phyloP scores from a whole-genome alignment of 1,139 yeast species.

The Hemisphaericaspora lyxosophila region DNA sequence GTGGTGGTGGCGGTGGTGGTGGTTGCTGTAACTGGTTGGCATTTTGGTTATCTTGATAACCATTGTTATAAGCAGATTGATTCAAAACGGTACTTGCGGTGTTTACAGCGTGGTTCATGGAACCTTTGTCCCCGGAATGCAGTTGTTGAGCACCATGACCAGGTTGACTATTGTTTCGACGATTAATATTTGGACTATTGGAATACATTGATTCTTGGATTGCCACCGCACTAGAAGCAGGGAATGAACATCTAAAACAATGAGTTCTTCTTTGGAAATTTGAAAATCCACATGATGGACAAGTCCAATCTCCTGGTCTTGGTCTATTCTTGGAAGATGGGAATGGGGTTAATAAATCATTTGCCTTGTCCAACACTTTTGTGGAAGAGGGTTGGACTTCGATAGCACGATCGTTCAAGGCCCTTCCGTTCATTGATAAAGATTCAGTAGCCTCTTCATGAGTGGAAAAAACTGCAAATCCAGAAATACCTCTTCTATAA shows the following conservation, averaged over 20 bases:
- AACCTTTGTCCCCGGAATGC: slow-evolving; percentile 12
- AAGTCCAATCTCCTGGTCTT: slow-evolving; percentile 97
- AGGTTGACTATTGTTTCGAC: slow-evolving; percentile 15
- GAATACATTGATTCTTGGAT: slow-evolving; percentile 50
- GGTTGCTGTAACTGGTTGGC: slow-evolving; percentile 2
- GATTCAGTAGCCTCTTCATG: slow-evolving; percentile 87
- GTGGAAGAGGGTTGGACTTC: slow-evolving; percentile 88
- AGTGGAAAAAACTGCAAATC: slow-evolving; percentile 80
- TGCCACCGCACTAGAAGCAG: slow-evolving; percentile 71
- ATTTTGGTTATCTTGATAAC: slow-evolving; percentile 2
- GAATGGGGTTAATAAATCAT: slow-evolving; percentile 76
- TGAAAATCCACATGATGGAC: slow-evolving; percentile 94
- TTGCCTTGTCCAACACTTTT: slow-evolving; percentile 74
- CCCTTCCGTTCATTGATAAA: slow-evolving; percentile 75
- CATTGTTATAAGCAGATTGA: slow-evolving; percentile 9
- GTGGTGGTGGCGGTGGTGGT: slow-evolving; percentile 8
- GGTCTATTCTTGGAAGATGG: slow-evolving; percentile 90
- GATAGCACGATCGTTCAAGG: slow-evolving; percentile 67
- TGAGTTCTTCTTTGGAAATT: slow-evolving; percentile 94
- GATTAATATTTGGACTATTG: slow-evolving; percentile 10
- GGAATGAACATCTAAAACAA: slow-evolving; percentile 89
- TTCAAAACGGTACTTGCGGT: slow-evolving; percentile 14
- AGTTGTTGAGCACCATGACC: not conserved
- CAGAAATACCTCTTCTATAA: slow-evolving; percentile 46
- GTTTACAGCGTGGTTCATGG: slow-evolving; percentile 12